Base-by-base conservation (phyloP, 495 filamentous ascomycete genomes). In the Aspergillus funiculosus region DNA sequence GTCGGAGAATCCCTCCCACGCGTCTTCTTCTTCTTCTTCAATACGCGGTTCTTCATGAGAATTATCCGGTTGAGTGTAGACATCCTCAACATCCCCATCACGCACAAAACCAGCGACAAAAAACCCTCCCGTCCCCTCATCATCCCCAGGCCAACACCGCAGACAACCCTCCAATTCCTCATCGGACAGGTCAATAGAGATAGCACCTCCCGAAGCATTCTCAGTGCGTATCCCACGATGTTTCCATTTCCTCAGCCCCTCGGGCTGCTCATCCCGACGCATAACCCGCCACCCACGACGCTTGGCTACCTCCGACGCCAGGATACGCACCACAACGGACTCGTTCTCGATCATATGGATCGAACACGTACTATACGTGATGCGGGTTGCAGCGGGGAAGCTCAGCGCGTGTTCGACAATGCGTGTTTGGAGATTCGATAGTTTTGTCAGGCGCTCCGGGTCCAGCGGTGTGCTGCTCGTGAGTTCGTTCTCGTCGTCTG, bases 311-410 rank as follows among this genome's bases (percentile, higher is more conserved):
- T 78, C 65, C 0, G 85, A 86, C 3, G 55, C 48, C 29, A 97
- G 60, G 5, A 89, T 82, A 15, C 74, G 69, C 13, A 79, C 40
- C 6, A 95, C 89, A 0, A 96, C 92, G 18, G 72, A 59, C 60
- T 98, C 92, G 57, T 98, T 97, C 61, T 98, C 92, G 27, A 82
- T 74, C 1, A 80, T 69, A 60, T 95, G 78, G 18, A 94, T 70
- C 0, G 92, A 97, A 59, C 92, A 98, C 0, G 92, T 98, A 29
- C 85, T 90, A 59, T 98, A 98, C 0, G 85, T 86, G 28, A 97
- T 83, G 54, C 75, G 83, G 3, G 58, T 71, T 0, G 88, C 89
- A n/a, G 73, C 66, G 0, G 89, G 86, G 51, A 95, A 98, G 18
- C 65, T 60, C 62, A 97, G 80, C 0, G 92, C 91, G 59, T 94